Evolutionary conservation across 331 rosid species (phyloP).

Genomic region (Dryas integrifolia): DNA sequence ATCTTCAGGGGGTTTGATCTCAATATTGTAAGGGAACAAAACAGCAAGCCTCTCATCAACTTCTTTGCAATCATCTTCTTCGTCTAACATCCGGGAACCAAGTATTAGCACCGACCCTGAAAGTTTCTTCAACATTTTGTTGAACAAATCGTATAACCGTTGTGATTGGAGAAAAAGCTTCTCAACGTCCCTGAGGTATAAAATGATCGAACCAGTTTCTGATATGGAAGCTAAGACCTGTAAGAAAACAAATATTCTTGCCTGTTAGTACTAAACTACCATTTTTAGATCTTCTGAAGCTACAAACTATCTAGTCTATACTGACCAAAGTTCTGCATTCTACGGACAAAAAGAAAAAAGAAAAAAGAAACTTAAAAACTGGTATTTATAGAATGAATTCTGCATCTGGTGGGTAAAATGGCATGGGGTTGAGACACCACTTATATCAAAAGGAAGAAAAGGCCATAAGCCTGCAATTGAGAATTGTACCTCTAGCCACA

Average conservation of each 20-base stretch:
- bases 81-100: slow-evolving; percentile 61
- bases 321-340: not conserved
- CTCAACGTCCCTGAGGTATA: slow-evolving; percentile 79
- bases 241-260: slow-evolving; percentile 12
- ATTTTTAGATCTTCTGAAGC: not conserved
- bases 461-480: slow-evolving; percentile 11
- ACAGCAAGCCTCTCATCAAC: slow-evolving; percentile 53
- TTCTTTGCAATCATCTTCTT: slow-evolving; percentile 46
- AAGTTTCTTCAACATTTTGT: slow-evolving; percentile 60
- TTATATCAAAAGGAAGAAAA: not conserved
- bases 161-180: slow-evolving; percentile 64
- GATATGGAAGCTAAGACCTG: slow-evolving; percentile 78
- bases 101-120: slow-evolving; percentile 78
- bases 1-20: slow-evolving; percentile 69
- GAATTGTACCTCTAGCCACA: not conserved
- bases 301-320: slow-evolving; percentile 9
- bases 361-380: not conserved
- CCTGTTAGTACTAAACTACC: slow-evolving; percentile 9
- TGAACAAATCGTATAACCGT: slow-evolving; percentile 60
- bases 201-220: slow-evolving; percentile 68
- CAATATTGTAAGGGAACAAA: slow-evolving; percentile 68
- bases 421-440: too few relatives aligned
- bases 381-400: too few relatives aligned
- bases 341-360: not conserved
- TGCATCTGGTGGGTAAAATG: too few relatives aligned